A percentile compares a stretch with the other conserved stretches of the same genome.
These are phyloP conservation scores for Ogataea salicorniae DNA, from an alignment of 805 yeast species.

Conservation along the genomic window DNA sequence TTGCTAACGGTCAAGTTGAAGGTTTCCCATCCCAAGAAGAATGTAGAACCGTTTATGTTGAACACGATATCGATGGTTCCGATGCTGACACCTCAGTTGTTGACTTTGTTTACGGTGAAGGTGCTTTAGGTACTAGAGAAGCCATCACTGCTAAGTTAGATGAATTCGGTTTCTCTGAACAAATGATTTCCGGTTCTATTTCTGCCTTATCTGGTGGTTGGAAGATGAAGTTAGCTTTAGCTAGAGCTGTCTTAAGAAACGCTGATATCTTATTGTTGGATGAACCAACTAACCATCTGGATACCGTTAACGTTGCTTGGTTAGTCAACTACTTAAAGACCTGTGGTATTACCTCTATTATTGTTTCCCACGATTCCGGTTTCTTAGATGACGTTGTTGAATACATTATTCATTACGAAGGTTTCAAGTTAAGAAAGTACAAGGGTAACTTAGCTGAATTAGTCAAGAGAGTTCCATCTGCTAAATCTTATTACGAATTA, in stretches of 20 bases:
- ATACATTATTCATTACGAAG: slow-evolving; percentile 99
- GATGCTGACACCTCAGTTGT: slow-evolving; percentile 93
- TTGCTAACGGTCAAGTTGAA: slow-evolving; percentile 96
- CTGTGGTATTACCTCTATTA: slow-evolving; percentile 97
- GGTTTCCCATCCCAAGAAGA: slow-evolving; percentile 99
- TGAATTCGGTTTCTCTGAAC: slow-evolving; percentile 92
- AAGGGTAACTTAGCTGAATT: slow-evolving; percentile 99
- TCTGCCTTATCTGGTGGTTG: slow-evolving; percentile 99
- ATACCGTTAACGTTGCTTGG: slow-evolving; percentile 99
- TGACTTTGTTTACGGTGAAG: slow-evolving; percentile 85
- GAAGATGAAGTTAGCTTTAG: slow-evolving; percentile 99
- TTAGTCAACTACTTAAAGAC: slow-evolving; percentile 98
- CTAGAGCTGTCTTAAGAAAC: slow-evolving; percentile 98
- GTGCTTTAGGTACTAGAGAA: slow-evolving; percentile 71
- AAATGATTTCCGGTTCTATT: slow-evolving; percentile 91
- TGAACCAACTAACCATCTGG: slow-evolving; percentile 99
- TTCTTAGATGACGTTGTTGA: slow-evolving; percentile 96
- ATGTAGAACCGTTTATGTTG: slow-evolving; percentile 98
- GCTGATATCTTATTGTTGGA: slow-evolving; percentile 97
- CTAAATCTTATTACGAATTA: slow-evolving; percentile 96
- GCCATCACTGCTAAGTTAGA: slow-evolving; percentile 67
- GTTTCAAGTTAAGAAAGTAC: slow-evolving; percentile 99
- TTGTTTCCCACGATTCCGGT: slow-evolving; percentile 99
- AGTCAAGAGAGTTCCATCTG: slow-evolving; percentile 98
- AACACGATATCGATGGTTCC: slow-evolving; percentile 98